phyloP scores from a whole-genome alignment of 2,329 filamentous ascomycete species.

The Thelonectria rubi region DNA sequence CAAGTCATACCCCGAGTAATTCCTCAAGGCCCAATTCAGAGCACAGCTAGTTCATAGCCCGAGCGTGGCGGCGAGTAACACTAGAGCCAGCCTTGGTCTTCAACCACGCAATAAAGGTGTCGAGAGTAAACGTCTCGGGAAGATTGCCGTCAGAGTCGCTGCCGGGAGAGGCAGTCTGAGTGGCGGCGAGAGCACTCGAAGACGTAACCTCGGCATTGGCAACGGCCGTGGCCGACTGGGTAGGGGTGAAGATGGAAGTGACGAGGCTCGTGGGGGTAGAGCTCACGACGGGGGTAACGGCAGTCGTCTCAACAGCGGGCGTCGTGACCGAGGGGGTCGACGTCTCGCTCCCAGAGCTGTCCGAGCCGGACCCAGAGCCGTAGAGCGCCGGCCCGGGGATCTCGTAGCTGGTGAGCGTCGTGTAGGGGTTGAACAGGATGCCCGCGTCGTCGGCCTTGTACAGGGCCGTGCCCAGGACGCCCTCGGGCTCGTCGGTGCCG shows the following conservation, averaged over 20 bases:
- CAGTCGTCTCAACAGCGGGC: slow-evolving; percentile 18
- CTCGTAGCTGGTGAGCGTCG: slow-evolving; percentile 36
- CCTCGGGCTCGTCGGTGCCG: slow-evolving; percentile 47
- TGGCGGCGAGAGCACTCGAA: neutral
- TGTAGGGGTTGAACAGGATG: slow-evolving; percentile 47
- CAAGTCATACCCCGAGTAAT: no score
- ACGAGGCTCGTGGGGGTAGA: slow-evolving; percentile 21
- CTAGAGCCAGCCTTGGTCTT: slow-evolving; percentile 19
- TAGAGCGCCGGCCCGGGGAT: slow-evolving; percentile 45
- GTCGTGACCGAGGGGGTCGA: slow-evolving; percentile 20
- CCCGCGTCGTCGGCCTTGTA: slow-evolving; percentile 45
- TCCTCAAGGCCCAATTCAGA: neutral
- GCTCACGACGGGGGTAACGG: slow-evolving; percentile 7
- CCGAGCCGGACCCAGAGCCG: slow-evolving; percentile 29
- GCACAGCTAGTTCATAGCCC: slow-evolving; percentile 32
- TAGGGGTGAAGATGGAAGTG: slow-evolving; percentile 22
- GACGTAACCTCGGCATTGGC: neutral
- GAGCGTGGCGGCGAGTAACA: slow-evolving; percentile 36
- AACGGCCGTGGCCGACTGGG: slow-evolving; percentile 13
- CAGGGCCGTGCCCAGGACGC: slow-evolving; percentile 45
- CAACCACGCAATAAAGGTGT: slow-evolving; percentile 38
- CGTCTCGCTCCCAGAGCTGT: slow-evolving; percentile 14
- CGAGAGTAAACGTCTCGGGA: slow-evolving; percentile 38
- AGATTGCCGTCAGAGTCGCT: slow-evolving; percentile 16
- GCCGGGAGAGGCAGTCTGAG: slow-evolving; percentile 13